Percentiles rank a stretch among this genome's conserved stretches.
These are phyloP conservation scores for Daldinia sp. DNA, from an alignment of 2,329 filamentous ascomycete species.

Conservation along the genomic window DNA sequence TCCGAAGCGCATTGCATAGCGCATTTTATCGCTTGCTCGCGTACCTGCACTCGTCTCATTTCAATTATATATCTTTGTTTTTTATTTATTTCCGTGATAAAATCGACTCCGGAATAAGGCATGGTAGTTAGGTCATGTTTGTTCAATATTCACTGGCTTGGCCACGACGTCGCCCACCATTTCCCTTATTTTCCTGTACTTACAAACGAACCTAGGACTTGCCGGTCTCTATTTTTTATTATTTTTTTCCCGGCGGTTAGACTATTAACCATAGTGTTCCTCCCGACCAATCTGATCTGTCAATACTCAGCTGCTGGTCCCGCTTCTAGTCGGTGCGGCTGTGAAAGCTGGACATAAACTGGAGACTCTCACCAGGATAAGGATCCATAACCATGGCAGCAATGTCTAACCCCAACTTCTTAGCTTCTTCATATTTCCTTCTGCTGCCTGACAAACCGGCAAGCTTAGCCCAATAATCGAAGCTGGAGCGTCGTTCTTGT, in stretches of 20 bases:
- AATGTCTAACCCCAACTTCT: background rate
- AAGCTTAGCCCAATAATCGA: constrained; percentile 3
- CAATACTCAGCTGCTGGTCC: constrained; percentile 1
- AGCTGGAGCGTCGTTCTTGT: constrained; percentile 6
- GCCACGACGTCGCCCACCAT: background rate
- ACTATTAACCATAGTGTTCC: background rate
- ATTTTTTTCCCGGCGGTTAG: background rate
- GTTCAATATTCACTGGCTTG: background rate
- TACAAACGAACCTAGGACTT: background rate
- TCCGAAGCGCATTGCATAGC: constrained; percentile 23
- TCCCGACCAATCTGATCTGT: constrained; percentile 7
- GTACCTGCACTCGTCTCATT: background rate
- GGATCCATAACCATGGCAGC: background rate
- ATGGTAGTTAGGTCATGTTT: constrained; percentile 6
- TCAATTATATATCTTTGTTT: background rate
- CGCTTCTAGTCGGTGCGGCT: constrained; percentile 14
- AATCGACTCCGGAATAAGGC: background rate
- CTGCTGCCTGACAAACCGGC: background rate
- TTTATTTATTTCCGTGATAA: background rate
- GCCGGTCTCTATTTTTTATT: background rate
- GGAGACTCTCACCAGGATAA: background rate
- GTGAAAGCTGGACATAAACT: constrained; percentile 4
- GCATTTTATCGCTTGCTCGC: constrained; percentile 15
- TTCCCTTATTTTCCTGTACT: background rate
- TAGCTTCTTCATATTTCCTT: background rate